A percentile compares a stretch with the other conserved stretches of the same genome.
These are phyloP conservation scores for Pestalotiopsis sp. DNA, from an alignment of 2,329 filamentous ascomycete genomes.

Conservation along the genomic window DNA sequence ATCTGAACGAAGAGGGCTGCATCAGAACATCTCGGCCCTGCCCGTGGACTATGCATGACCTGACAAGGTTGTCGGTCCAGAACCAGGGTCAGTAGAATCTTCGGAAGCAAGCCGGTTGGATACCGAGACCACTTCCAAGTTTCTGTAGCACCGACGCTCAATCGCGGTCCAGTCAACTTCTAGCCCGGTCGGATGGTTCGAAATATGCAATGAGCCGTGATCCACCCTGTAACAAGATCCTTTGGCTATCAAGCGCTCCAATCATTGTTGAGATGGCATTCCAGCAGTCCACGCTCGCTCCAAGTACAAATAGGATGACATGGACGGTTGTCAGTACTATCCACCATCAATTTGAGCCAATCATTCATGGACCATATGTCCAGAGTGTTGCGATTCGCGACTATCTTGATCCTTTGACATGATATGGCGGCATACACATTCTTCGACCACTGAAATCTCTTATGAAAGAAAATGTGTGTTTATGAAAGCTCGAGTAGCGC, in stretches of 20 bases:
- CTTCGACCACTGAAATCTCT: too few species aligned
- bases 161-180: neutral
- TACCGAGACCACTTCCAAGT: neutral
- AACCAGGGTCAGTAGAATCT: neutral
- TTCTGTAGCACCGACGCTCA: neutral
- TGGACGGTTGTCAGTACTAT: neutral
- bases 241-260: neutral
- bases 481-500: too few species aligned
- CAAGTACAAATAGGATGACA: neutral
- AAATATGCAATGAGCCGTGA: neutral
- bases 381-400: too few species aligned
- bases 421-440: too few species aligned
- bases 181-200: neutral
- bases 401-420: too few species aligned
- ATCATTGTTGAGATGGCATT: neutral
- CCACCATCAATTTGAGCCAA: neutral
- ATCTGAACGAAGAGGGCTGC: too few species aligned
- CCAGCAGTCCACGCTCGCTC: too few species aligned
- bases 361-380: too few species aligned
- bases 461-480: too few species aligned
- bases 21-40: too few species aligned
- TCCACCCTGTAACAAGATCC: neutral
- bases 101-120: neutral
- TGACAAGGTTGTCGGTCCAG: neutral
- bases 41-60: neutral